Conservation (phyloP, 768 basidiomycete species). For the Pulveroboletus sp. region DNA sequence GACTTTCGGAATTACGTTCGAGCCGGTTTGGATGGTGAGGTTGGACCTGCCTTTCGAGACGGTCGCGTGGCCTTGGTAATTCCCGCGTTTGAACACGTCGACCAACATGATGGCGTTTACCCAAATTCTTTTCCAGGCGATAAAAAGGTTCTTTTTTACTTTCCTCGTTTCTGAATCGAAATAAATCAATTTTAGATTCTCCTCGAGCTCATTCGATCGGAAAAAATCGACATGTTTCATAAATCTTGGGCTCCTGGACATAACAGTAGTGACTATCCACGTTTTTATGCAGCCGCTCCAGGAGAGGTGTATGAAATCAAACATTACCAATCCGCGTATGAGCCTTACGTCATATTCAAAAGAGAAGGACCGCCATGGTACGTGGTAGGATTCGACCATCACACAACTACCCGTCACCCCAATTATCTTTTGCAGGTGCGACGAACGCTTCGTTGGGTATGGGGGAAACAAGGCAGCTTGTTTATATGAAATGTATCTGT, state of each 20-base stretch:
- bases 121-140: constrained; percentile 59
- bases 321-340: constrained; percentile 79
- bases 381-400: constrained; percentile 12
- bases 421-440: constrained; percentile 59
- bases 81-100: constrained; percentile 80
- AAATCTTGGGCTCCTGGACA: constrained; percentile 76
- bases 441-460: constrained; percentile 88
- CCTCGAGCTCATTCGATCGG: constrained; percentile 51
- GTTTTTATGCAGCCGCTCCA: constrained; percentile 57
- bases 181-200: constrained; percentile 40
- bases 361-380: constrained; percentile 76
- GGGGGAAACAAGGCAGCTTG: constrained; percentile 94
- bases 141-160: constrained; percentile 49
- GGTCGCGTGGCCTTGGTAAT: constrained; percentile 75
- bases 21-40: constrained; percentile 32
- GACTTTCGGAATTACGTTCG: constrained; percentile 65
- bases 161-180: not conserved
- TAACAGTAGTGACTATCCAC: constrained; percentile 74
- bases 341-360: constrained; percentile 84
- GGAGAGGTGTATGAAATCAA: constrained; percentile 75
- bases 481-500: constrained; percentile 86
- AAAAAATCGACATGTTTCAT: constrained; percentile 74
- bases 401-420: not conserved
- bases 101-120: constrained; percentile 62
- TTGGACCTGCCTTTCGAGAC: constrained; percentile 43